Conservation (phyloP, 1,284 basidiomycete species). For the Boletellus sp. region DNA sequence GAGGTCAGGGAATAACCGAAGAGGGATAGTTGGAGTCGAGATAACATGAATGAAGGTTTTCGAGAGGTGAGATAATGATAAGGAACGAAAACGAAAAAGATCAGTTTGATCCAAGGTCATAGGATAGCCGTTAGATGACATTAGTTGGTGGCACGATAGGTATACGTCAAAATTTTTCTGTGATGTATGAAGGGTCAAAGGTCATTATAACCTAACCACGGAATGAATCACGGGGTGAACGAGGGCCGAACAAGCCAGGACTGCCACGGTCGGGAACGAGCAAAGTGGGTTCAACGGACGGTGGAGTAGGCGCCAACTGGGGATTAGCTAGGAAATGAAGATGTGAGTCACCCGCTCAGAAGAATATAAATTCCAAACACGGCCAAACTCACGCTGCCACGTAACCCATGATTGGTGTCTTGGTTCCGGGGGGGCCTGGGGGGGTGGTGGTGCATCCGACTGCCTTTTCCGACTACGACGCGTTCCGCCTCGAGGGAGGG, state of each 20-base stretch:
- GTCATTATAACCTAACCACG: conserved; percentile 9
- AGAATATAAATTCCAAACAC: conserved; percentile 10
- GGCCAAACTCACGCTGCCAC: conserved; percentile 61
- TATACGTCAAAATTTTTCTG: not conserved
- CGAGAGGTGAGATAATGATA: conserved; percentile 28
- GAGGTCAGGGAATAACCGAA: not conserved
- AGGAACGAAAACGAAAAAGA: conserved; percentile 4
- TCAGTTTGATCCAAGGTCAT: conserved; percentile 15
- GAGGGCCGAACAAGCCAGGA: conserved; percentile 64
- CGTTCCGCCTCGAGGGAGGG: conserved; percentile 38
- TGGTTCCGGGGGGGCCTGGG: conserved; percentile 35
- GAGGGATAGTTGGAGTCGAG: not conserved
- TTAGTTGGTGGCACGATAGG: not conserved
- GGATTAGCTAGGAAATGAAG: conserved; percentile 43
- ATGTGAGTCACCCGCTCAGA: not conserved
- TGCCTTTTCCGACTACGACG: conserved; percentile 42
- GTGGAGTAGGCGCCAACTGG: conserved; percentile 45
- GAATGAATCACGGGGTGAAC: conserved; percentile 46
- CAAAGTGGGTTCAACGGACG: conserved; percentile 48
- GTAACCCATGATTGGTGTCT: conserved; percentile 55
- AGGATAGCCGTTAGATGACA: conserved; percentile 19
- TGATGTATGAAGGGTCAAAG: not conserved
- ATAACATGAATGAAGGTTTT: not conserved
- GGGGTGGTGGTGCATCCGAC: conserved; percentile 26
- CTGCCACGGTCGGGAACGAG: conserved; percentile 51